These are phyloP conservation scores for Kitagawia praeruptora DNA, from an alignment of 129 eudicot species.

Conservation along the genomic window DNA sequence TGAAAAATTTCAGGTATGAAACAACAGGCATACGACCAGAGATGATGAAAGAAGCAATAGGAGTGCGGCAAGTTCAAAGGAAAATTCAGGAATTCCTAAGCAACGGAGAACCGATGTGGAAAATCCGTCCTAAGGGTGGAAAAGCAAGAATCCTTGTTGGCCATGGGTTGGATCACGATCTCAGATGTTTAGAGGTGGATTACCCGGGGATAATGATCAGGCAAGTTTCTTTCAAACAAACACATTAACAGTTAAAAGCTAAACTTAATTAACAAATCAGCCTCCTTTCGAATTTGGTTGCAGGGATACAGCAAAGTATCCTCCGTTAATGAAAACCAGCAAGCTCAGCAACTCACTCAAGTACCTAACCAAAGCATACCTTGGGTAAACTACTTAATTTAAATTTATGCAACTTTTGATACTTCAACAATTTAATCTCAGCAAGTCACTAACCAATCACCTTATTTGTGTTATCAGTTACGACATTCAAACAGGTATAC, in stretches of 20 bases:
- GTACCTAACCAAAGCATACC: constrained; percentile 55
- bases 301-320: constrained; percentile 71
- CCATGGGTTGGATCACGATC: constrained; percentile 40
- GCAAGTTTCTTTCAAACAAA: constrained; percentile 23
- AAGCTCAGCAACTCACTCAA: constrained; percentile 66
- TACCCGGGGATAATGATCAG: constrained; percentile 64
- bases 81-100: constrained; percentile 41
- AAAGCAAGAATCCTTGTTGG: constrained; percentile 66
- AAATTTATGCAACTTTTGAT: no score
- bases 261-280: not conserved
- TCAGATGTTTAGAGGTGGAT: constrained; percentile 43
- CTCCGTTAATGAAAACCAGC: constrained; percentile 57
- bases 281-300: not conserved
- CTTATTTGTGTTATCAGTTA: constrained; percentile 30
- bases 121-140: constrained; percentile 46
- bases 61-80: constrained; percentile 42
- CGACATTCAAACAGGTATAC: constrained; percentile 78
- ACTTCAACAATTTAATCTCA: not conserved
- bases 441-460: no score
- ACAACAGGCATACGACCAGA: constrained; percentile 51
- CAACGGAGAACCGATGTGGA: constrained; percentile 59
- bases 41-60: constrained; percentile 52
- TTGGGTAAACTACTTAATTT: constrained; percentile 43
- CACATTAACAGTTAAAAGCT: not conserved
- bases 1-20: constrained; percentile 30